Evolutionary conservation across 2,329 filamentous ascomycete genomes (phyloP), one percentile per base, ranked within the genome.

Genomic region (Colletotrichum tropicicola): DNA sequence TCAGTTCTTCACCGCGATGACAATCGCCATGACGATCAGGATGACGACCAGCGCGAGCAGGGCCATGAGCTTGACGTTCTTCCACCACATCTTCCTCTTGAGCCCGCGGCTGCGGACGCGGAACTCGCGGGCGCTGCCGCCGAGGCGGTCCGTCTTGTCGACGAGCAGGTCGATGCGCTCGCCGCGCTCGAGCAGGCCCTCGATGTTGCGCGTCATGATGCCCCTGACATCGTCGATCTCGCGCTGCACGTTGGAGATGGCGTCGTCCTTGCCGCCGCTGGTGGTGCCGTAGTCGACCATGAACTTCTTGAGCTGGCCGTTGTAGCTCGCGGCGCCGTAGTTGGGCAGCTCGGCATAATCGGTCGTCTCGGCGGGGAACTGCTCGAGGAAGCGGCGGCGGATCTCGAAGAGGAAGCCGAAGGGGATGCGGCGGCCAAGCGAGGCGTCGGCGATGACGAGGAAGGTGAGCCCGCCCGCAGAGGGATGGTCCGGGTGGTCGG

Each of bases 31-130:
- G 47, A 89, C 70, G 69, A 89, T 86, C 67, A 89, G 74, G 45
- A 83, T 74, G 25, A 96, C 79, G 2, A 94, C 93, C 45, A 98
- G 74, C 4, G 79, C 83, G 67, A 94, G 74, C 71, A 99, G 78
- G 6, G 88, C 90, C 94, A 98, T 97, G 70, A 99, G 80, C 82
- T 97, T 97, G 47, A 97, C 87, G 77, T 99, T 98, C 89, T 98
- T 98, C 95, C 95, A 98, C 96, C 96, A 99, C 96, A 99, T 98
- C 79, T 91, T 87, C 74, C 97, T 87, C 82, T 96, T 92, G 71
- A 99, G 78, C 1, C 93, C 94, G 25, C 94, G 84, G 76, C 92
- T 97, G 70, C 95, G 86, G 17, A 98, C 90, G 55, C 96, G 85
- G 75, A 99, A 99, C 76, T 99, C 96, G 71, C 91, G 85, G 56